phyloP scores from a whole-genome alignment of 331 rosid species.

The Acacia concinna region DNA sequence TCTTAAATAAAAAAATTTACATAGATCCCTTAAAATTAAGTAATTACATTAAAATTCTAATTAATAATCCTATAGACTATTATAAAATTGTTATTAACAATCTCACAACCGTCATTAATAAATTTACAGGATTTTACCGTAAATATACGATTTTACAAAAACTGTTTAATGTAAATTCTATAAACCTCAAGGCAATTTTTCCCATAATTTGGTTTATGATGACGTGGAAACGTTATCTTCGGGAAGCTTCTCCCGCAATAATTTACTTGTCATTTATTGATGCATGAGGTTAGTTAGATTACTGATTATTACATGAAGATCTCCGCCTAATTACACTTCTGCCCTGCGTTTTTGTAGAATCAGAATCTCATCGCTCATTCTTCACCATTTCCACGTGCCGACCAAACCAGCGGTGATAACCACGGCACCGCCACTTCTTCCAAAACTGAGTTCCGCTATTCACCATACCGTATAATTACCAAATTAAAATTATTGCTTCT shows the following conservation, averaged over 20 bases:
- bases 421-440: background rate
- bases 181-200: too few relatives aligned
- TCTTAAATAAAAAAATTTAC: too few relatives aligned
- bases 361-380: background rate
- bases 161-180: too few relatives aligned
- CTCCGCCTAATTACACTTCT: background rate
- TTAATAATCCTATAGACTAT: too few relatives aligned
- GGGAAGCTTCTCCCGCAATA: background rate
- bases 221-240: background rate
- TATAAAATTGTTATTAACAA: too few relatives aligned
- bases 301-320: too few relatives aligned
- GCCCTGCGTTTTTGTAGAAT: background rate
- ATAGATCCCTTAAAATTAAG: too few relatives aligned
- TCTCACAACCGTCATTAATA: too few relatives aligned
- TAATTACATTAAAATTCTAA: too few relatives aligned
- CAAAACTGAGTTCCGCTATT: background rate
- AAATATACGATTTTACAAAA: too few relatives aligned
- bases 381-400: background rate
- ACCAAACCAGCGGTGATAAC: background rate
- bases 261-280: background rate
- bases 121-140: too few relatives aligned
- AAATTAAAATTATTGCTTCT: background rate
- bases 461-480: background rate
- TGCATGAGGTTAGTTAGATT: background rate
- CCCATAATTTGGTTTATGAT: background rate